Base-by-base conservation (phyloP, 768 basidiomycete genomes). In the Mycena metata region DNA sequence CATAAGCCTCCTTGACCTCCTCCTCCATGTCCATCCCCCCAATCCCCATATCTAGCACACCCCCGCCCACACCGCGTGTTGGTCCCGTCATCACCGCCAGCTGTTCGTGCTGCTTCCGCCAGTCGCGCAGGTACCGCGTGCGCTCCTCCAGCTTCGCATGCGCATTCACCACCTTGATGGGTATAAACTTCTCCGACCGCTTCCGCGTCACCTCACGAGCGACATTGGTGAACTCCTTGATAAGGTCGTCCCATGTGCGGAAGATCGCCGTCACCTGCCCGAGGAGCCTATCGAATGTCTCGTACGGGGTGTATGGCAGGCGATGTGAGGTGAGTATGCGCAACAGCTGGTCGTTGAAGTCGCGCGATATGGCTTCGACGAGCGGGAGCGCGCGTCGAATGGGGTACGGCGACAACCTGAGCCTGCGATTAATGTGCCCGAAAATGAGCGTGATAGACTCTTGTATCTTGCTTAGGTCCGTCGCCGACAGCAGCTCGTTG, bases 11-110 rank as follows among this genome's bases (percentile, higher is more conserved):
- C 78, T 94, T 92, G 47, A 98, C 96, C 78, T 98, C 97, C 74
- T 96, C 96, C 76, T 96, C 96, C 96, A 98, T 98, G 75, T 98
- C 96, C 87, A 98, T 92, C 3, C 95, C 96, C 2, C 93, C 91
- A 12, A 94, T 88, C 1, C 93, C 91, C 17, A 93, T 88, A 67
- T 95, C 91, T 74, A 90, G 86, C 5, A 92, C 90, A 9, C 89
- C 85, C 42, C 90, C 82, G 5, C 89, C 90, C 19, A 96, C 80
- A 4, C 95, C 96, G 75, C 93, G 94, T 42, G 95, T 96, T 26
- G 96, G 96, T 2, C 93, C 94, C 1, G 97, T 98, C 96, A 99
- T 99, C 46, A 96, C 93, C 7, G 95, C 94, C 24, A 99, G 83
- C 81, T 99, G 97, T 77, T 99, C 95, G 75, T 99, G 98, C 77